Conservation (phyloP, 1,284 basidiomycete genomes). For the Pseudozyma flocculosa region DNA sequence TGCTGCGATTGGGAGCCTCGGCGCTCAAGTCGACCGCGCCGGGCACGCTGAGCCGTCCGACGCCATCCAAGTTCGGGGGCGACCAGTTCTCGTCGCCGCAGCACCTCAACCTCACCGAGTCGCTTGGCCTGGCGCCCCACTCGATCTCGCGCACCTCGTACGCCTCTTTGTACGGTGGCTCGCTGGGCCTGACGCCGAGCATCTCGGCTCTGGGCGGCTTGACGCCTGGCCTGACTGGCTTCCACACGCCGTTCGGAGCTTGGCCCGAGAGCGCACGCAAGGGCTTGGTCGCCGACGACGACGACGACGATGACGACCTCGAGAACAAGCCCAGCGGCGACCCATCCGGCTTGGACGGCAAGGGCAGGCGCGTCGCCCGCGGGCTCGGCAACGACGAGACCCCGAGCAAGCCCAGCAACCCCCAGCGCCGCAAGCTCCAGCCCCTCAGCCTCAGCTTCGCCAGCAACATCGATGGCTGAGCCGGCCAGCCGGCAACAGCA, state of each 20-base stretch:
- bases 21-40: neutral
- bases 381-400: neutral
- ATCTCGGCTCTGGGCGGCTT: constrained; percentile 27
- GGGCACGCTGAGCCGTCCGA: no score
- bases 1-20: constrained; percentile 10
- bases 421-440: neutral
- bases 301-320: constrained; percentile 11
- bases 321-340: constrained; percentile 1
- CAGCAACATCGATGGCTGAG: neutral
- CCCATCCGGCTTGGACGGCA: neutral
- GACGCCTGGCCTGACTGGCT: constrained; percentile 11
- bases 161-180: constrained; percentile 14
- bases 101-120: constrained; percentile 51
- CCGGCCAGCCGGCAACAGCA: no score
- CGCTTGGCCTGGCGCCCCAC: constrained; percentile 49
- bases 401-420: neutral
- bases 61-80: neutral
- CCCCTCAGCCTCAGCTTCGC: neutral
- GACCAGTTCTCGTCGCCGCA: constrained; percentile 53
- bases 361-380: neutral
- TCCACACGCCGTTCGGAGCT: constrained; percentile 11
- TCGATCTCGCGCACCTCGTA: constrained; percentile 40
- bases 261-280: constrained; percentile 2
- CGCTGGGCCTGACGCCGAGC: constrained; percentile 41
- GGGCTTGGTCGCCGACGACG: constrained; percentile 5